These are phyloP conservation scores for Cystobasidium tubakii DNA, from an alignment of 768 basidiomycete species.

Conservation along the genomic window DNA sequence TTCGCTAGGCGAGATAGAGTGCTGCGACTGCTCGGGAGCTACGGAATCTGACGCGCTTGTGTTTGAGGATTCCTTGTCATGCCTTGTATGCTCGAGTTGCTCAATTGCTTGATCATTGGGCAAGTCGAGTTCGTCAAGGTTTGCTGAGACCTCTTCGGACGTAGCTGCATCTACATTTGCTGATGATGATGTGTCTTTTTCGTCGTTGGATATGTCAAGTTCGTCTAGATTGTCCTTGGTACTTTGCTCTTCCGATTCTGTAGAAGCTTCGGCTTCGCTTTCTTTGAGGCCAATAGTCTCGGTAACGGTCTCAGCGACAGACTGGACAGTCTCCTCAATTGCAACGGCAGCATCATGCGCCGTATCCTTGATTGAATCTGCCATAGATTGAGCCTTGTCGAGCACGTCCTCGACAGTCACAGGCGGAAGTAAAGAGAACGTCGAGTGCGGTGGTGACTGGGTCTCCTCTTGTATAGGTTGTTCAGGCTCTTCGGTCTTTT, in stretches of 20 bases:
- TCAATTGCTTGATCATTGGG: neutral
- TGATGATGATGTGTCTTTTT: neutral
- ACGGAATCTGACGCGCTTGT: neutral
- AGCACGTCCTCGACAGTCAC: constrained; percentile 24
- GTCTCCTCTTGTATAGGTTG: neutral
- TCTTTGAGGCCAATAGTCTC: neutral
- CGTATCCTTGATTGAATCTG: neutral
- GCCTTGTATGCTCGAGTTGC: neutral
- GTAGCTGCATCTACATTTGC: neutral
- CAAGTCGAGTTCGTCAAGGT: constrained; percentile 28
- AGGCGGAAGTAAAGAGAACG: constrained; percentile 30
- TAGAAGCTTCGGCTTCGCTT: neutral
- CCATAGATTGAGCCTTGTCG: constrained; percentile 12
- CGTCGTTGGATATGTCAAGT: neutral
- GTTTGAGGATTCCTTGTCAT: constrained; percentile 17
- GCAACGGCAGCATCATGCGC: neutral
- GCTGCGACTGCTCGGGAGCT: constrained; percentile 6
- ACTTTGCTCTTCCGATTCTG: neutral
- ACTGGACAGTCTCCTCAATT: constrained; percentile 5
- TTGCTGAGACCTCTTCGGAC: constrained; percentile 2
- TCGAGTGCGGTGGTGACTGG: constrained; percentile 30
- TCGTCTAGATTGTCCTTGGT: constrained; percentile 13
- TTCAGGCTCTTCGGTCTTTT: neutral
- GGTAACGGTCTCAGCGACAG: neutral
- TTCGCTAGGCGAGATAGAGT: constrained; percentile 32